These are phyloP conservation scores for Hypoxylon sp. DNA, from an alignment of 2,329 filamentous ascomycete species.

Conservation along the genomic window DNA sequence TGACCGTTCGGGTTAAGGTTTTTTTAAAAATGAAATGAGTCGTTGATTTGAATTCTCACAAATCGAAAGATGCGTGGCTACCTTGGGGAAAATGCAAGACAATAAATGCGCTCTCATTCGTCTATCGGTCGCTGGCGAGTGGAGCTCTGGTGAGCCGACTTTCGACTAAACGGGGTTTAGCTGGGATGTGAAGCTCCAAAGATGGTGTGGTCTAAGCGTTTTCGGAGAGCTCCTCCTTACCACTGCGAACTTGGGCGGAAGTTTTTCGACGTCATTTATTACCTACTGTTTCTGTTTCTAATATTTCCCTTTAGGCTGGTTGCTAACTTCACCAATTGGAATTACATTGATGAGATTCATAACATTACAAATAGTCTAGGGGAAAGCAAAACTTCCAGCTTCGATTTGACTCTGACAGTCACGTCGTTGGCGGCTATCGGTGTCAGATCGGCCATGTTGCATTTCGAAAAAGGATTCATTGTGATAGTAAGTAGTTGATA, in stretches of 20 bases:
- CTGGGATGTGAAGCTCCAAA: background rate
- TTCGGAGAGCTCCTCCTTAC: constrained; percentile 20
- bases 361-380: background rate
- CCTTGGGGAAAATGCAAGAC: constrained; percentile 43
- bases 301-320: too few species aligned
- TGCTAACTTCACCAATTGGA: background rate
- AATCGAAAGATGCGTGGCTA: constrained; percentile 48
- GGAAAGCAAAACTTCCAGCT: background rate
- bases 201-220: constrained; percentile 24
- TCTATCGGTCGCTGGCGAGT: constrained; percentile 10
- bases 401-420: background rate
- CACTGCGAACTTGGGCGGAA: constrained; percentile 4
- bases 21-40: constrained; percentile 27
- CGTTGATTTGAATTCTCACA: constrained; percentile 43
- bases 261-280: constrained; percentile 18
- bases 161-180: constrained; percentile 21
- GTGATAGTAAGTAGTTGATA: background rate
- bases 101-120: constrained; percentile 44
- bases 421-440: background rate
- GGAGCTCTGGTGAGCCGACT: constrained; percentile 19
- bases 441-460: background rate
- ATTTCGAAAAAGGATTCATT: background rate
- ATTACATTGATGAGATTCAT: background rate
- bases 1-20: background rate
- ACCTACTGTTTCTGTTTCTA: background rate